Conservation (phyloP, 805 yeast genomes). For the Yamadazyma paraphyllophila region DNA sequence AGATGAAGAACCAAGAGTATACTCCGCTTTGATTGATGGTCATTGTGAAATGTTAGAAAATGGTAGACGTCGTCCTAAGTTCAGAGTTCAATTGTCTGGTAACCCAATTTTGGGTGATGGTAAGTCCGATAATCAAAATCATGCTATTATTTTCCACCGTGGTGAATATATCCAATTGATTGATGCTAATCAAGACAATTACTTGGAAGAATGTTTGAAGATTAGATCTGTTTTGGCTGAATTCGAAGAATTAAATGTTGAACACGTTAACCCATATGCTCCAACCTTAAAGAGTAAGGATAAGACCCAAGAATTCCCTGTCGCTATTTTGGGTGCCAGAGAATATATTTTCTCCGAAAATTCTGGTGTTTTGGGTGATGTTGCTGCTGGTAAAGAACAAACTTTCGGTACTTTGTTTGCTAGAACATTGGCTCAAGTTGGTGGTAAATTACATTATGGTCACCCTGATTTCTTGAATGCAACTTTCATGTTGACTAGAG, state of each 20-base stretch:
- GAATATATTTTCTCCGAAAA: slow-evolving; percentile 84
- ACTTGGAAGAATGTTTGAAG: slow-evolving; percentile 77
- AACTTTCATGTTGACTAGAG: slow-evolving; percentile 77
- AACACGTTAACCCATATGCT: slow-evolving; percentile 79
- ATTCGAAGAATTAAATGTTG: slow-evolving; percentile 60
- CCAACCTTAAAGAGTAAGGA: slow-evolving; percentile 63
- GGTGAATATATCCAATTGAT: slow-evolving; percentile 80
- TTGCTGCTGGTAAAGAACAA: slow-evolving; percentile 87
- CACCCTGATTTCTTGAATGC: slow-evolving; percentile 82
- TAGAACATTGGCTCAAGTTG: slow-evolving; percentile 76
- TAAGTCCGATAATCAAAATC: slow-evolving; percentile 80
- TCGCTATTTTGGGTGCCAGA: slow-evolving; percentile 81
- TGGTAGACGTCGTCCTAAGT: slow-evolving; percentile 61
- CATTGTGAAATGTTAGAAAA: slow-evolving; percentile 57
- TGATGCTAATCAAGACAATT: slow-evolving; percentile 84
- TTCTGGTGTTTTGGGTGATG: slow-evolving; percentile 77
- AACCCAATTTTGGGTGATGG: slow-evolving; percentile 85
- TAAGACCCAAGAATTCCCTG: slow-evolving; percentile 49
- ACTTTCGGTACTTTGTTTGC: slow-evolving; percentile 85
- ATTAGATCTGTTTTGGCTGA: slow-evolving; percentile 73
- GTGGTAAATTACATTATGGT: slow-evolving; percentile 83
- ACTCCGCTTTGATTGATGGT: slow-evolving; percentile 71
- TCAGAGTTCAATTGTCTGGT: slow-evolving; percentile 66
- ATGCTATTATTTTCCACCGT: slow-evolving; percentile 67
- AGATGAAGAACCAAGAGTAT: slow-evolving; percentile 47